Evolutionary conservation across 306 rosid species (phyloP).

Genomic region (Quercus dentata): DNA sequence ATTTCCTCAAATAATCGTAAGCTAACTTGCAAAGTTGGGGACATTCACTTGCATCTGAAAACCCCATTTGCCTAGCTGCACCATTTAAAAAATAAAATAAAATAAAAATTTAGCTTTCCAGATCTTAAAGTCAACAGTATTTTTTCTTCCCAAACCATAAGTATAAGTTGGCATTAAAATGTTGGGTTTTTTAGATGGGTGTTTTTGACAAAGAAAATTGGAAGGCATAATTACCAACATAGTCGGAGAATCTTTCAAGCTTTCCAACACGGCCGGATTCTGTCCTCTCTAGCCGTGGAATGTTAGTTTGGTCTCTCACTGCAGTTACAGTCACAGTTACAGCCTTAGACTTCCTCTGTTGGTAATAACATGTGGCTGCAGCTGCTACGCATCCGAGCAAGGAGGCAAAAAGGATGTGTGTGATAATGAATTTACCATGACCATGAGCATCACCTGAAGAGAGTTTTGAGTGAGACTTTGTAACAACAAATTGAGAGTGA

Average conservation of each 20-base stretch:
- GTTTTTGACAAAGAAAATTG: neutral
- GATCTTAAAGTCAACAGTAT: too few species aligned
- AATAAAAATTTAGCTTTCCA: neutral
- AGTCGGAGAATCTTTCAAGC: slow-evolving; percentile 69
- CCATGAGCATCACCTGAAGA: slow-evolving; percentile 38
- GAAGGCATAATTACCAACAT: slow-evolving; percentile 45
- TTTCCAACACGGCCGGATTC: slow-evolving; percentile 57
- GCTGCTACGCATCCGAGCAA: slow-evolving; percentile 41
- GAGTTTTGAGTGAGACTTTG: neutral
- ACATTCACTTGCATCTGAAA: slow-evolving; percentile 50
- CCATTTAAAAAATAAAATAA: neutral
- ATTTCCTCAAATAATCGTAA: slow-evolving; percentile 46
- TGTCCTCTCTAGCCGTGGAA: slow-evolving; percentile 36
- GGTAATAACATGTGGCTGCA: slow-evolving; percentile 7
- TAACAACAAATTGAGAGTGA: neutral
- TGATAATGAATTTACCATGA: slow-evolving; percentile 20
- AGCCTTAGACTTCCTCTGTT: slow-evolving; percentile 9
- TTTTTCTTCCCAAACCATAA: too few species aligned
- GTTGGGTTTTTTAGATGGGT: too few species aligned
- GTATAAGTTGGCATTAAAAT: too few species aligned
- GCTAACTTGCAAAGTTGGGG: slow-evolving; percentile 59
- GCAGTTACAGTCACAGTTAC: too few species aligned
- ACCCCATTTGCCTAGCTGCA: slow-evolving; percentile 77
- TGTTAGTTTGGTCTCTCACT: slow-evolving; percentile 13
- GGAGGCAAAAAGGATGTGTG: slow-evolving; percentile 43